Percentiles rank a stretch among this genome's conserved stretches.
These are phyloP conservation scores for Kalanchoe fedtschenkoi DNA, from an alignment of 164 flowering plant genomes.

Conservation along the genomic window DNA sequence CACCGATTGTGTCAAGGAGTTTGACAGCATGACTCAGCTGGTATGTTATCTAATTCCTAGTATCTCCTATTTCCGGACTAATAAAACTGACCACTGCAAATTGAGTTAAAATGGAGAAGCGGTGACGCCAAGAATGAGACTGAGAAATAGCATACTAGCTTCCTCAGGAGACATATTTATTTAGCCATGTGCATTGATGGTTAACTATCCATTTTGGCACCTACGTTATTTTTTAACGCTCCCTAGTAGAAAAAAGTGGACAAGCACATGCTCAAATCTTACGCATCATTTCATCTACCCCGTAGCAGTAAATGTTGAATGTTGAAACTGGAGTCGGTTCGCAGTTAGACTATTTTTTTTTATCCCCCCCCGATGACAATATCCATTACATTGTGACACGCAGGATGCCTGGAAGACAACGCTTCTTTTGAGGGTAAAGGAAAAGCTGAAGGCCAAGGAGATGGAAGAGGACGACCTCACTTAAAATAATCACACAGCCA, in stretches of 20 bases:
- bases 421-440: slow-evolving; percentile 35
- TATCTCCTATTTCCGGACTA: no score
- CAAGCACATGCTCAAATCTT: neutral
- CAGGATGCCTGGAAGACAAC: slow-evolving; percentile 40
- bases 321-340: no score
- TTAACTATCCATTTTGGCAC: neutral
- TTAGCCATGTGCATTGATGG: neutral
- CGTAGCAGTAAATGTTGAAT: neutral
- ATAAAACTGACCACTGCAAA: no score
- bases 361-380: neutral
- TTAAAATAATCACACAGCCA: slow-evolving; percentile 8
- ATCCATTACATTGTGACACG: neutral
- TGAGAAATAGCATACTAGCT: no score
- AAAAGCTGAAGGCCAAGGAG: slow-evolving; percentile 30
- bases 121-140: no score
- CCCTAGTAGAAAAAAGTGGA: neutral
- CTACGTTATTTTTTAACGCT: neutral
- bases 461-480: slow-evolving; percentile 40
- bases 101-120: no score
- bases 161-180: no score
- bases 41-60: slow-evolving; percentile 23
- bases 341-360: neutral
- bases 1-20: slow-evolving; percentile 70
- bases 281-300: neutral
- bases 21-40: slow-evolving; percentile 86